Base-by-base conservation (phyloP, 176 grass and related monocot genomes). In the Aegilops longissima region DNA sequence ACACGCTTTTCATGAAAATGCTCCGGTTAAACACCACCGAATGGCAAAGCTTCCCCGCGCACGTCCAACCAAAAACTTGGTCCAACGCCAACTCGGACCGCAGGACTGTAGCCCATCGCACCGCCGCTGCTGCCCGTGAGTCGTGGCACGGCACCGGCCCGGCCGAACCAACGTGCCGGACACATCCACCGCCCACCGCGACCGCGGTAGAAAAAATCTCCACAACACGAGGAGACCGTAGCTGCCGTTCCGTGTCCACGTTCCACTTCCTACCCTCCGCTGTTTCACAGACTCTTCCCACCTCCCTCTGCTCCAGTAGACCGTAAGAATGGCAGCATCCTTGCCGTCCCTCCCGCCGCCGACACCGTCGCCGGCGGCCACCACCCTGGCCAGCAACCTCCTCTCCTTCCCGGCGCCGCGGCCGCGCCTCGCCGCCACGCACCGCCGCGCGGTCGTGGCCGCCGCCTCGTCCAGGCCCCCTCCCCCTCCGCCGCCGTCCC, bases 291-390 rank as follows among this genome's bases (percentile, higher is more conserved):
- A 34, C 73, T 6, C 21, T 45, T 35, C 34, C 3, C 16, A 1
- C 54, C 9, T 18, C 45, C 12, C 33, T 82, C 42, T 29, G 73
- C 70, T 45, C 24, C 56, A 1, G 5, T 7, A 20, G 61, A 51
- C 79, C 73, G 78, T 66, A 31, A 54, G 54, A 85, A 95, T 95
- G 93, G 94, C 91, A 34, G 70, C 78, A 29, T 49, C 21, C 67
- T 9, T 90, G 76, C 86, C 91, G 73, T 85, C 86, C 38, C 91
- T 87, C 58, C 33, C 45, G 4, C 85, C 38, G 1, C 8, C 85
- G 42, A 83, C 59, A 4, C 82, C 86, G 34, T 24, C 76, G 66
- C 16, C 82, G 3, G 42, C 70, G 33, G 36, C 91, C 56, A 9
- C 82, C 34, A 33, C 87, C 8, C 78, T 82, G 49, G 21, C 58